Evolutionary conservation across 306 rosid species (phyloP).

Genomic region (Quercus berberidifolia): DNA sequence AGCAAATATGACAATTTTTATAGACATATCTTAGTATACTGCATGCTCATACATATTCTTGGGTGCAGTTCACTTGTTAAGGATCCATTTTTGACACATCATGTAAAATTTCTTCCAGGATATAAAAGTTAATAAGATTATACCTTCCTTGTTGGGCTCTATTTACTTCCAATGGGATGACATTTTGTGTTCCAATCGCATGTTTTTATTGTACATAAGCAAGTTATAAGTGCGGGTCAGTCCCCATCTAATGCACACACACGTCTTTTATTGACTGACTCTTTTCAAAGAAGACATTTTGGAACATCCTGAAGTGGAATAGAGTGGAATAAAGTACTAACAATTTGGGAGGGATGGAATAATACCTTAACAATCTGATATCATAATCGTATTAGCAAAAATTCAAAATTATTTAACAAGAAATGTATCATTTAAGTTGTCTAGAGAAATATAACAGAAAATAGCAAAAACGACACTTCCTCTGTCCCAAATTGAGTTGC

Average conservation of each 20-base stretch:
- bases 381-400: background rate
- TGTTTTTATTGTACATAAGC: background rate
- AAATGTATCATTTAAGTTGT: background rate
- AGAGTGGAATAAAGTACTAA: no score
- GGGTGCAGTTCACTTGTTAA: background rate
- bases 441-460: background rate
- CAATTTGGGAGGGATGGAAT: no score
- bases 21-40: background rate
- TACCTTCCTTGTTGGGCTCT: background rate
- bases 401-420: background rate
- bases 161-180: background rate
- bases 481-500: background rate
- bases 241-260: background rate
- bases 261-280: background rate
- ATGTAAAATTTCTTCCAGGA: background rate
- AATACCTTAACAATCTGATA: background rate
- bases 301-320: no score
- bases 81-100: background rate
- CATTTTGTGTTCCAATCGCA: background rate
- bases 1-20: background rate
- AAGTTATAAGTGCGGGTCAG: background rate
- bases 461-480: background rate
- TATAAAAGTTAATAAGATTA: background rate
- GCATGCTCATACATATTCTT: background rate
- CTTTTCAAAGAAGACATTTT: no score